phyloP scores from a whole-genome alignment of 306 rosid genomes.

The Phaseolus lunatus region DNA sequence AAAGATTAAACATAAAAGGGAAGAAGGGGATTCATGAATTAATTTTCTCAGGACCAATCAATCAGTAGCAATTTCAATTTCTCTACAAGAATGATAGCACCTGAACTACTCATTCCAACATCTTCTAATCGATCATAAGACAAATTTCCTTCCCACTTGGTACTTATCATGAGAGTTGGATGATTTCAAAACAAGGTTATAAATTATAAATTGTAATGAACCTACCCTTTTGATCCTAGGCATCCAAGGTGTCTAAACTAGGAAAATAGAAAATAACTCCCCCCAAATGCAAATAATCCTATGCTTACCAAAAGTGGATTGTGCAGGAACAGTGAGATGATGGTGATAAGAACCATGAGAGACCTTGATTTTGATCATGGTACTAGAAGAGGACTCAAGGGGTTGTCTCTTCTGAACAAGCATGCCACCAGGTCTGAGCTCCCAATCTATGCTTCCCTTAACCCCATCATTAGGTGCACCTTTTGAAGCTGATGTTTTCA shows the following conservation, averaged over 20 bases:
- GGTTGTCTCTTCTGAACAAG: slow-evolving; percentile 73
- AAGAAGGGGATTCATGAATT: neutral
- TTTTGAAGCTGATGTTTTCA: slow-evolving; percentile 61
- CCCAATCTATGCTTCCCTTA: slow-evolving; percentile 66
- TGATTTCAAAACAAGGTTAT: slow-evolving; percentile 9
- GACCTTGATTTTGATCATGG: slow-evolving; percentile 67
- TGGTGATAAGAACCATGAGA: slow-evolving; percentile 68
- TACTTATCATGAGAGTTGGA: slow-evolving; percentile 24
- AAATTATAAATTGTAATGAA: neutral
- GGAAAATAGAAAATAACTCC: neutral
- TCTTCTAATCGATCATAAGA: slow-evolving; percentile 1
- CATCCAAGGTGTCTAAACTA: slow-evolving; percentile 29
- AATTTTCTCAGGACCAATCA: neutral
- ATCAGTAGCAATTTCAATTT: neutral
- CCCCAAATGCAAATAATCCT: slow-evolving; percentile 35
- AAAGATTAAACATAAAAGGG: slow-evolving; percentile 27
- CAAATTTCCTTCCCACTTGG: slow-evolving; percentile 27
- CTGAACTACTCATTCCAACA: slow-evolving; percentile 9
- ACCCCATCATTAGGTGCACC: slow-evolving; percentile 36
- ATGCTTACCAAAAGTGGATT: slow-evolving; percentile 67
- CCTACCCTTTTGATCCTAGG: slow-evolving; percentile 21
- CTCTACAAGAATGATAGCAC: neutral
- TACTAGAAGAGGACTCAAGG: slow-evolving; percentile 52
- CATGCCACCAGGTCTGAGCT: slow-evolving; percentile 80
- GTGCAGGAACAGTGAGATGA: slow-evolving; percentile 57